phyloP scores from a whole-genome alignment of 805 yeast genomes.

The Groenewaldozyma tartarivorans region DNA sequence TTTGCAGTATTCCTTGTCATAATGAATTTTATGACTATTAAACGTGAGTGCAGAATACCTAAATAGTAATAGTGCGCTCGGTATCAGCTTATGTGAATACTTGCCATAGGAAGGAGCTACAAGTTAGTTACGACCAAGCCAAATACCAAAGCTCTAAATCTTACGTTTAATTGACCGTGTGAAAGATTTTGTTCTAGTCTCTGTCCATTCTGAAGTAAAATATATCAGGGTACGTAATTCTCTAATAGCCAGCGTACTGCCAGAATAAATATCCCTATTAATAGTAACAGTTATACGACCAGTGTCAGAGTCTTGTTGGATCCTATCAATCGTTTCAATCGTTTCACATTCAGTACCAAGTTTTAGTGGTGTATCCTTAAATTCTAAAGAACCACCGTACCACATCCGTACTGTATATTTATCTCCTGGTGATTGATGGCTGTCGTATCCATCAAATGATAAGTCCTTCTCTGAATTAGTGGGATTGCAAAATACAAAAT shows the following conservation, averaged over 20 bases:
- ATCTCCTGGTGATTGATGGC: conserved; percentile 57
- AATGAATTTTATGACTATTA: conserved; percentile 81
- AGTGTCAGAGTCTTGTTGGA: conserved; percentile 9
- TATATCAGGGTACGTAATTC: conserved; percentile 60
- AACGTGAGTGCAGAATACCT: conserved; percentile 68
- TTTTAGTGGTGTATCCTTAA: conserved; percentile 24
- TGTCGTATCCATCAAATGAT: conserved; percentile 71
- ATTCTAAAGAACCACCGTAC: conserved; percentile 59
- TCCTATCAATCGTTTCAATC: conserved; percentile 38
- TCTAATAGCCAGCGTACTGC: conserved; percentile 19
- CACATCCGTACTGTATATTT: conserved; percentile 48
- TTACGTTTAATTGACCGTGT: conserved; percentile 16
- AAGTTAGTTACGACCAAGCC: too few species aligned
- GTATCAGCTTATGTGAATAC: conserved; percentile 25
- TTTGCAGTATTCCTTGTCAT: conserved; percentile 46
- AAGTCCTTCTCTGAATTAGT: conserved; percentile 36
- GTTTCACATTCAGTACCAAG: conserved; percentile 38
- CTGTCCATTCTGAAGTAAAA: conserved; percentile 31
- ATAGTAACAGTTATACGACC: conserved; percentile 44
- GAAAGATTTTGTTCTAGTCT: conserved; percentile 13
- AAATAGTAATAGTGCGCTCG: conserved; percentile 38
- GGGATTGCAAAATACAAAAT: conserved; percentile 61
- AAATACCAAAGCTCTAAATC: conserved; percentile 1
- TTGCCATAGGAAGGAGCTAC: conserved; percentile 4
- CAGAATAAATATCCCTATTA: conserved; percentile 30